phyloP scores from a whole-genome alignment of 768 basidiomycete species.

The Mycena metata region DNA sequence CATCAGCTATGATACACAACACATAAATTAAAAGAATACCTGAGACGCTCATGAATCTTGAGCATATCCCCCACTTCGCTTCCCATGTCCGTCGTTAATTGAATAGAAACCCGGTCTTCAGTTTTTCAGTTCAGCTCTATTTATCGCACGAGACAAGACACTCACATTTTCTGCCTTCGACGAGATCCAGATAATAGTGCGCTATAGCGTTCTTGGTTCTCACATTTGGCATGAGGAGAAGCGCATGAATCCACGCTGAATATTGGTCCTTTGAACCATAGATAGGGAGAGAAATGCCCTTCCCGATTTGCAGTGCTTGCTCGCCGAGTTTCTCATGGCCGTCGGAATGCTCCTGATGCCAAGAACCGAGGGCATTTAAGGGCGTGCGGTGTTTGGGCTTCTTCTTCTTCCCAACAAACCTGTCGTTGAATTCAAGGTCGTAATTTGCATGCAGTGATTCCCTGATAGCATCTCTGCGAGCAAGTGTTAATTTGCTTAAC shows the following conservation, averaged over 20 bases:
- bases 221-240: slow-evolving; percentile 16
- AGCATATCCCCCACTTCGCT: slow-evolving; percentile 7
- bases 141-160: neutral
- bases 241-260: neutral
- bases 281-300: slow-evolving; percentile 12
- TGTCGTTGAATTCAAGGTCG: slow-evolving; percentile 32
- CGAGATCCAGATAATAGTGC: slow-evolving; percentile 18
- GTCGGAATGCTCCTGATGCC: slow-evolving; percentile 16
- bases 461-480: neutral
- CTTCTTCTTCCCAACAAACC: slow-evolving; percentile 35
- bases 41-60: neutral
- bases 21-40: neutral
- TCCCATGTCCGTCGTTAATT: neutral
- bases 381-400: slow-evolving; percentile 17
- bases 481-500: neutral
- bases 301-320: slow-evolving; percentile 9
- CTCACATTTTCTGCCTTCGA: slow-evolving; percentile 2
- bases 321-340: slow-evolving; percentile 12
- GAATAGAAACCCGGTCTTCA: neutral
- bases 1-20: too few species aligned
- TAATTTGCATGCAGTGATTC: slow-evolving; percentile 8
- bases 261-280: slow-evolving; percentile 17
- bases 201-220: neutral
- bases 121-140: neutral
- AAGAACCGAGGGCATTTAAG: slow-evolving; percentile 16